Evolutionary conservation across 352 stramenopile species (phyloP).

Genomic region (Pelagophyceae sp.): DNA sequence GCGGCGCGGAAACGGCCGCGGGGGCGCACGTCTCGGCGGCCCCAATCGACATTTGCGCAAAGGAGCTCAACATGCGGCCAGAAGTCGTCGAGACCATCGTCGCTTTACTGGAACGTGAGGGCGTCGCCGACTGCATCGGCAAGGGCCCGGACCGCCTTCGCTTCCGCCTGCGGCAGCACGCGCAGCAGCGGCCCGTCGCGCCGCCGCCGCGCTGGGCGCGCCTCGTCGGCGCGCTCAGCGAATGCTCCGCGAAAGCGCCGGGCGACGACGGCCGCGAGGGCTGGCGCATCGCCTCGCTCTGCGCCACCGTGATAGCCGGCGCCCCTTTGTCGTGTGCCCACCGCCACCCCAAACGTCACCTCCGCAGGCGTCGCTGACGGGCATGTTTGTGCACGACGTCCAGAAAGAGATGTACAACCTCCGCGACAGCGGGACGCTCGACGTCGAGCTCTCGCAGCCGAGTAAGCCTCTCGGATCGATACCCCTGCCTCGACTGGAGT

Average conservation of each 20-base stretch:
- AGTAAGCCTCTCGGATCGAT: too few species aligned
- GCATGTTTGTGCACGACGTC: background rate
- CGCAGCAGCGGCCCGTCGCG: too few species aligned
- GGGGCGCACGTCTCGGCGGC: background rate
- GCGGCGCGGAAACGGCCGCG: background rate
- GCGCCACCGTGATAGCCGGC: too few species aligned
- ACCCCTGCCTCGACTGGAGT: too few species aligned
- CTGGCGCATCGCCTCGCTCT: background rate
- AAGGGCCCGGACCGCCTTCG: background rate
- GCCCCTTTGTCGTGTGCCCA: too few species aligned
- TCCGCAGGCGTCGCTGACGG: background rate
- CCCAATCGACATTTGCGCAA: background rate
- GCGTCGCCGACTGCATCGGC: background rate
- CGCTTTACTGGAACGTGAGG: background rate
- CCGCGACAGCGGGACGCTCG: background rate
- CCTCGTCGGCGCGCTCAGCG: too few species aligned
- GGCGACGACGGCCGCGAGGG: background rate
- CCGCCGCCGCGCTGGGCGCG: too few species aligned
- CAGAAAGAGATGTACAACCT: background rate
- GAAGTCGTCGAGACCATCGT: conserved; percentile 11
- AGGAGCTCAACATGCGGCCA: background rate
- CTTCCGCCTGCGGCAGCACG: background rate
- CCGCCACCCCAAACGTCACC: too few species aligned
- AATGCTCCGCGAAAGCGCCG: background rate
- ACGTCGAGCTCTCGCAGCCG: background rate